Base-by-base conservation (phyloP, 2,329 filamentous ascomycete genomes). In the Reticulascus tulasneorum region DNA sequence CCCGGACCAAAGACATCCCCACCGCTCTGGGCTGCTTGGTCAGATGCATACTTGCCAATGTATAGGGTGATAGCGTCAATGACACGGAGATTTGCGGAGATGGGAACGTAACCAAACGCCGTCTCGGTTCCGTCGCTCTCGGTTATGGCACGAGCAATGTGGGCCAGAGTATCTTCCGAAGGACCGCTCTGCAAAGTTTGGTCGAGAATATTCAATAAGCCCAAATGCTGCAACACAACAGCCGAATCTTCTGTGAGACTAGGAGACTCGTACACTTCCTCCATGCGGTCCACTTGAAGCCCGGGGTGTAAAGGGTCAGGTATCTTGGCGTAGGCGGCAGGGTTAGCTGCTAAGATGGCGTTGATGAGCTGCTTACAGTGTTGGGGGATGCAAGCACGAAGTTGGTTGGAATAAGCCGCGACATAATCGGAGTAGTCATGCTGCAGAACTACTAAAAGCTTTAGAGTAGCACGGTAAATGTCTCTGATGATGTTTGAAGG, bases 401-500 rank as follows among this genome's bases (percentile, higher is more conserved):
- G 77, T 48, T 80, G 78, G 48, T 86, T 79, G 55, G 94, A 86
- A 58, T 94, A 88, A 50, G 90, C 86, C 6, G 86, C 84, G 26
- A 98, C 66, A 60, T 95, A 98, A 38, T 96, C 89, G 0, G 91
- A 86, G 61, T 88, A 97, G 59, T 98, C 93, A 55, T 97, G 93
- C 49, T 95, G 86, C 35, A 98, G 68, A 34, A 94, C 76, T 22
- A 94, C 68, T 36, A 97, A 66, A 41, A 96, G 77, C 54, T 94
- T 89, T 30, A 94, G 67, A 2, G 86, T 79, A 8, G 84, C 88
- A 42, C 87, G 82, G 59, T 95, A 96, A 43, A 94, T 78, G 36
- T 91, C 86, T 56, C 87, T 90, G 22, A 82, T 79, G 33, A 86
- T 73, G 22, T 78, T 70, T 4, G 81, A 72, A 12, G 88, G 73